Base-by-base conservation (phyloP, 1,284 basidiomycete genomes). In the Xerocomus amazonicus region DNA sequence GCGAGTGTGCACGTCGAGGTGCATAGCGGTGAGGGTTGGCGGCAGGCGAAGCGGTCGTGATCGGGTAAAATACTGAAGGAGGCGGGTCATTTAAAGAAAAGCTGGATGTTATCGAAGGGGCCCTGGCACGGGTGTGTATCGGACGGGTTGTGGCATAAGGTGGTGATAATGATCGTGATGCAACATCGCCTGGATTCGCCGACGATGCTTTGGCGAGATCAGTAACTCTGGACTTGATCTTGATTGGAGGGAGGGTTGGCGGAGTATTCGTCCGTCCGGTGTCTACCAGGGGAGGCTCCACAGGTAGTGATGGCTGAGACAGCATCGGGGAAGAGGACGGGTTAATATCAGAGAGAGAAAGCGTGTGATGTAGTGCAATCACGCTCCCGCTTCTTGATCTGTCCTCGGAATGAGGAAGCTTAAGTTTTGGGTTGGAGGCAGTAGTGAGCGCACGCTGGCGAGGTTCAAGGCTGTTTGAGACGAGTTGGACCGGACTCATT, bases 211-310 rank as follows among this genome's bases (percentile, higher is more conserved):
- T 79, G n/a, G 73, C 71, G 55, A 78, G 47, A 48, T 69, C 58
- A 5, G 78, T 70, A 29, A 84, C 69, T 56, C 79, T 86, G 9
- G 84, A 76, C 66, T 77, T 84, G 50, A 86, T 75, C 56, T 65
- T 40, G 70, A 64, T 13, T 63, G 64, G 23, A 59, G 58, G 35
- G 39, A 52, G 38, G 13, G 52, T 48, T 36, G 55, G 60, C 10
- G 52, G 52, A 3, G 48, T 39, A 3, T 41, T 46, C 33, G 45
- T 47, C 19, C 51, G 59, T 8, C 52, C 36, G 12, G 10, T 28
- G 47, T 56, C 55, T 13, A 48, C 14, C 14, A 44, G 43, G 19
- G 32, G 42, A 44, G n/a, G n/a, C n/a, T 65, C 59, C 6, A 61
- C 54, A 9, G 53, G 43, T 31, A 59, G 58, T 1, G 62, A 59